Evolutionary conservation across 352 stramenopile genomes (phyloP).

Genomic region (Pythium apleroticum): DNA sequence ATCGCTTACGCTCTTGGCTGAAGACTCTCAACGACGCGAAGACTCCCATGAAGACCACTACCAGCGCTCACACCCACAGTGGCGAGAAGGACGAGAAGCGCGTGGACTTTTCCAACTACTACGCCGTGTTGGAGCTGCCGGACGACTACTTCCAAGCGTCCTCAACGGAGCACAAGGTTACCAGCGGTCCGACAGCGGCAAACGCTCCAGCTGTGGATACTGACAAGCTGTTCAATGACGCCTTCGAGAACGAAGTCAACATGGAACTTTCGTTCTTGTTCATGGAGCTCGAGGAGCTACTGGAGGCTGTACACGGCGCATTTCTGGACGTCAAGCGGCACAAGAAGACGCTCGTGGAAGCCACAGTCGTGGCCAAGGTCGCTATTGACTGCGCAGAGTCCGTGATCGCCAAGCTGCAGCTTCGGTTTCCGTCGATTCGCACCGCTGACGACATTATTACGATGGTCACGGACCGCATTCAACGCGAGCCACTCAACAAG

Average conservation of each 20-base stretch:
- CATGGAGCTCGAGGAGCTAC: slow-evolving; percentile 28
- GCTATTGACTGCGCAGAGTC: slow-evolving; percentile 25
- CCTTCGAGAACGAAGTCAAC: slow-evolving; percentile 20
- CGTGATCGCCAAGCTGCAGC: slow-evolving; percentile 27
- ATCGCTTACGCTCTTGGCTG: background rate
- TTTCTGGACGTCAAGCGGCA: slow-evolving; percentile 37
- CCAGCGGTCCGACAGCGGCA: too few species aligned
- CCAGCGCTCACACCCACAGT: background rate
- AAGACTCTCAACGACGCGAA: background rate
- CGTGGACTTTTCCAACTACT: background rate
- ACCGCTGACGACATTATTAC: slow-evolving; percentile 13
- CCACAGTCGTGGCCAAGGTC: slow-evolving; percentile 29
- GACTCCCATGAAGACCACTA: background rate
- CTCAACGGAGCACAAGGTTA: background rate
- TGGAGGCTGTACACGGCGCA: slow-evolving; percentile 22
- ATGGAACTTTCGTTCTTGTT: slow-evolving; percentile 31
- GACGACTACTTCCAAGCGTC: background rate
- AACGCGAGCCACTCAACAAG: too few species aligned
- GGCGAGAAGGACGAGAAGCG: background rate
- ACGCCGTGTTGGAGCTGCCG: background rate
- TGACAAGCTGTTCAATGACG: background rate
- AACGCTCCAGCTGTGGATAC: background rate
- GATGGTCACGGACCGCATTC: background rate
- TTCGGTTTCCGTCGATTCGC: slow-evolving; percentile 13
- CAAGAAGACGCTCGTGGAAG: slow-evolving; percentile 36